phyloP scores from a whole-genome alignment of 768 basidiomycete species.

The Suillus subluteus region DNA sequence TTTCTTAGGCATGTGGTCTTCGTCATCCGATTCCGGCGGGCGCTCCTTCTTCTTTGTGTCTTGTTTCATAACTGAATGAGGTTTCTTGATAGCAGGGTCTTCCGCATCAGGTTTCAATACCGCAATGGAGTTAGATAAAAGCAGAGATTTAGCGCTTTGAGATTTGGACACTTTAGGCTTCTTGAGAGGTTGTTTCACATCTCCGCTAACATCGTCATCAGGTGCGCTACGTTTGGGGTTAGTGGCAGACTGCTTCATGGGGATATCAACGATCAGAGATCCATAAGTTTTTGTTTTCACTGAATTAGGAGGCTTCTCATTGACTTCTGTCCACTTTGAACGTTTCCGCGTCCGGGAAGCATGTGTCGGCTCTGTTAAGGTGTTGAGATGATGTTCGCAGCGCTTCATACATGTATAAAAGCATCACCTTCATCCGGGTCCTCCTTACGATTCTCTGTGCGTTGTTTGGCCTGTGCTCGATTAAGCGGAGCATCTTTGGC shows the following conservation, averaged over 20 bases:
- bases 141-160: not conserved
- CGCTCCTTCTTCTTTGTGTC: constrained; percentile 13
- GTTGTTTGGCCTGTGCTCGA: not conserved
- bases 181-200: constrained; percentile 17
- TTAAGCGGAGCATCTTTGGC: constrained; percentile 3
- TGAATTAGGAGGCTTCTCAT: not conserved
- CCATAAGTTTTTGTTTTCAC: not conserved
- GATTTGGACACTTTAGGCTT: constrained; percentile 15
- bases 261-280: not conserved
- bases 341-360: not conserved
- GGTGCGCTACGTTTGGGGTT: constrained; percentile 1
- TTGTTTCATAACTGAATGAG: constrained; percentile 5
- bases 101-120: not conserved
- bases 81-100: constrained; percentile 9
- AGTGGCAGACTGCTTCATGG: not conserved
- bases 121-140: not conserved
- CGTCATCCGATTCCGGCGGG: constrained; percentile 16
- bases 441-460: constrained; percentile 1
- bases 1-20: constrained; percentile 30
- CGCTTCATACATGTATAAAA: not conserved
- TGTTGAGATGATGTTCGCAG: not conserved
- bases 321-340: not conserved
- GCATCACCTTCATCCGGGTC: not conserved
- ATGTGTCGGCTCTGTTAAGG: not conserved
- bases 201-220: constrained; percentile 7